Evolutionary conservation across 2,329 filamentous ascomycete species (phyloP).

Genomic region (Ceratocystis cubensis): DNA sequence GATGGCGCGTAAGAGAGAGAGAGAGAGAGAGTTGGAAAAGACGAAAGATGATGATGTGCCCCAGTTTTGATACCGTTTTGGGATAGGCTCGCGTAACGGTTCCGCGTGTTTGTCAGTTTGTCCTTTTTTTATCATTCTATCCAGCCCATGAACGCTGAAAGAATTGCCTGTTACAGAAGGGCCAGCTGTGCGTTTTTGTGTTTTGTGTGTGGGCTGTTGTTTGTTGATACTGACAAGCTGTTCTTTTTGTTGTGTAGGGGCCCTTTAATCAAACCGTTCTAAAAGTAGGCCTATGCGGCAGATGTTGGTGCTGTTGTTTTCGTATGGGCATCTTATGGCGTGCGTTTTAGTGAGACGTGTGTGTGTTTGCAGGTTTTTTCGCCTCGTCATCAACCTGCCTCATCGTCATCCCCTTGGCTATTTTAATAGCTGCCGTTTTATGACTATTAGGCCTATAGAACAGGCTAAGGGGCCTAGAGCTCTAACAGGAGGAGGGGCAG

Average conservation of each 20-base stretch:
- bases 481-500: too few species aligned
- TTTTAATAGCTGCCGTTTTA: background rate
- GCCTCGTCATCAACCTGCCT: background rate
- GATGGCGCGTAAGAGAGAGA: background rate
- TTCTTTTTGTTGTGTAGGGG: background rate
- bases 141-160: background rate
- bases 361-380: background rate
- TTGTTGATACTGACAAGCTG: background rate
- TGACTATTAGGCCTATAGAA: too few species aligned
- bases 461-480: too few species aligned
- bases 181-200: background rate
- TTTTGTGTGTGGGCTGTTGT: background rate
- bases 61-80: background rate
- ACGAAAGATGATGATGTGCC: background rate
- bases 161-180: background rate
- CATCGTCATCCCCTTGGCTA: background rate
- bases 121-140: background rate
- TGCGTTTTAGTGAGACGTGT: background rate
- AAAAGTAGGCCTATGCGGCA: background rate
- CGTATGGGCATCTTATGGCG: too few species aligned
- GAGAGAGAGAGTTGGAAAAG: background rate
- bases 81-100: constrained; percentile 1
- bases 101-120: constrained; percentile 3
- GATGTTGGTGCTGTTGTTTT: background rate
- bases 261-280: background rate